Base-by-base conservation (phyloP, 164 flowering plant genomes). In the Stephania japonica region DNA sequence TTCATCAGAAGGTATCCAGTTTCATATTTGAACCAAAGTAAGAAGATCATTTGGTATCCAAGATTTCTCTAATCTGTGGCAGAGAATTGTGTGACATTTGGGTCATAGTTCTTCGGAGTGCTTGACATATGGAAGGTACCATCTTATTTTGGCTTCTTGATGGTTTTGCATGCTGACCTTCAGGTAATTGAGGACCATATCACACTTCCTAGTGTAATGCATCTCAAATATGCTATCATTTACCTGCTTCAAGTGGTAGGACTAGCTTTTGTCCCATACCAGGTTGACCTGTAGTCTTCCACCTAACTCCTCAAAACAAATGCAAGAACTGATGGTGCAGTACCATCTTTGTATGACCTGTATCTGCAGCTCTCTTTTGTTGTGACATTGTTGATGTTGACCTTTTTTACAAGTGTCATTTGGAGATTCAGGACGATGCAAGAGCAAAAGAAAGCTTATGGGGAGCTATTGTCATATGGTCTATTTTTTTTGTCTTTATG, bases 211-310 rank as follows among this genome's bases (percentile, higher is more conserved):
- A 7, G 64, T 18, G 64, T 59, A 59, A n/a, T 61, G 32, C 42
- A 49, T 59, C 41, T 71, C 73, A 71, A 41, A 65, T 21, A n/a
- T 65, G 64, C 21, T 41, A 42, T 61, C 9, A 71, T 42, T 41
- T 71, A 9, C 73, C 65, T 56, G 18, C 12, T 41, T 41, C 42
- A 16, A 38, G 49, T 64, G 41, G 67, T 64, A 24, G 32, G 18
- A 10, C 67, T 23, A 27, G 32, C 10, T 16, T 4, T 0, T 59
- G 21, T 3, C 26, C 32, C 67, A 64, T 63, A 61, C 64, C 16
- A 14, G 23, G 64, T 32, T 61, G 23, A 8, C 64, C 64, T 61
- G 8, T 9, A 27, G 9, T 23, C 32, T 25, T 25, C 6, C 66
- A 23, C 12, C 23, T 3, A 1, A 6, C 27, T 23, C 27, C 25